Percentiles rank a stretch among this genome's conserved stretches.
phyloP scores from a whole-genome alignment of 805 yeast species.

The Yamadazyma paraphyllophila region DNA sequence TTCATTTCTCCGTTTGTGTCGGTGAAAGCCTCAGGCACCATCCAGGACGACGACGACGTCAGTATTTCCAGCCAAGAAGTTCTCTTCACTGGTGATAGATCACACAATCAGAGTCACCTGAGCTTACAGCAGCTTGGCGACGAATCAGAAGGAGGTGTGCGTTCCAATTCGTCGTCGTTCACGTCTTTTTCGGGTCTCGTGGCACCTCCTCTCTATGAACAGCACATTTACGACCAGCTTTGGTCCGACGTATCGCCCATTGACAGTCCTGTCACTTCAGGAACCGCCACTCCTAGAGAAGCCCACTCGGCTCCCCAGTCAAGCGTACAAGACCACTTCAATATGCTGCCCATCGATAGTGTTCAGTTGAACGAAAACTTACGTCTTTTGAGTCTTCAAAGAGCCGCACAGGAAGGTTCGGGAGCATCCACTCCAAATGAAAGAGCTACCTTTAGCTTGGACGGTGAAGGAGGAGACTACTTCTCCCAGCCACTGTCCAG shows the following conservation, averaged over 20 bases:
- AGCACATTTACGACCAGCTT: constrained; percentile 75
- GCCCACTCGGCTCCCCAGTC: constrained; percentile 1
- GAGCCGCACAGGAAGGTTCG: constrained; percentile 38
- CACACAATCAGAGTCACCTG: constrained; percentile 15
- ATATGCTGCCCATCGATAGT: constrained; percentile 39
- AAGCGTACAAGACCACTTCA: constrained; percentile 8
- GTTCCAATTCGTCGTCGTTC: constrained; percentile 27
- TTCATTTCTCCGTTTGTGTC: constrained; percentile 83
- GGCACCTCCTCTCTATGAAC: constrained; percentile 86
- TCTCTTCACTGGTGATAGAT: constrained; percentile 25
- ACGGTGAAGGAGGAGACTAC: constrained; percentile 38
- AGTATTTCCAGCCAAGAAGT: constrained; percentile 17
- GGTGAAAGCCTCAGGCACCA: constrained; percentile 44
- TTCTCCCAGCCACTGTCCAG: constrained; percentile 17
- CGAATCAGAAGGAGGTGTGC: not conserved
- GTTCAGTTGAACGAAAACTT: constrained; percentile 50
- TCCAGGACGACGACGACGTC: constrained; percentile 12
- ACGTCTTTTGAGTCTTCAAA: constrained; percentile 48
- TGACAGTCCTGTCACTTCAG: constrained; percentile 46
- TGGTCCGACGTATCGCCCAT: constrained; percentile 64
- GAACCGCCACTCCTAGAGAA: constrained; percentile 36
- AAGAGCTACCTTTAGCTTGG: constrained; percentile 36
- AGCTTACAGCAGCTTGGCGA: constrained; percentile 22
- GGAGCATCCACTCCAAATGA: constrained; percentile 16
- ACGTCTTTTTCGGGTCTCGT: constrained; percentile 43